These are phyloP conservation scores for Candida chauliodis DNA, from an alignment of 805 yeast species.

Conservation along the genomic window DNA sequence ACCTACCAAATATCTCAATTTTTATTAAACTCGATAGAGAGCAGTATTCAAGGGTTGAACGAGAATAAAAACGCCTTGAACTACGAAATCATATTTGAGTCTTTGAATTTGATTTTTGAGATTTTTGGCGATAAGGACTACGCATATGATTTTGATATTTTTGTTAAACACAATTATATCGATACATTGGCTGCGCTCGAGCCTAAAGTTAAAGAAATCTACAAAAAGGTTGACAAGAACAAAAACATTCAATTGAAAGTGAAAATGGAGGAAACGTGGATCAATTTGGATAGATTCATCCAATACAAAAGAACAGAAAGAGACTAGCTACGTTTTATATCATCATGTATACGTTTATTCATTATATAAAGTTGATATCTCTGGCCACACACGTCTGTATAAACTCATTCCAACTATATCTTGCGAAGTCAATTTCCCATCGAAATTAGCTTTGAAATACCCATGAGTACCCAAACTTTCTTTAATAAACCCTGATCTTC, in stretches of 20 bases:
- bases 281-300: conserved; percentile 71
- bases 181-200: conserved; percentile 23
- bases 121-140: conserved; percentile 71
- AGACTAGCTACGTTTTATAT: conserved; percentile 1
- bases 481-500: conserved; percentile 91
- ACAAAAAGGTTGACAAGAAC: conserved; percentile 37
- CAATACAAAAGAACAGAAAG: conserved; percentile 55
- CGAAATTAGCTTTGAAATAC: conserved; percentile 92
- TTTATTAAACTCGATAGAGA: conserved; percentile 26
- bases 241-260: conserved; percentile 53
- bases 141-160: conserved; percentile 66
- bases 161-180: conserved; percentile 51
- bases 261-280: conserved; percentile 62
- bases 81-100: conserved; percentile 50
- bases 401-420: conserved; percentile 92
- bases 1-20: conserved; percentile 46
- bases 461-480: conserved; percentile 98
- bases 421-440: conserved; percentile 84
- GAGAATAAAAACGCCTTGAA: conserved; percentile 3
- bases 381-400: conserved; percentile 94
- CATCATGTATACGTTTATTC: conserved; percentile 10
- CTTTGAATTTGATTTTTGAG: conserved; percentile 68
- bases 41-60: not conserved
- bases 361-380: conserved; percentile 32
- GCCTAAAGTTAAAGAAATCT: conserved; percentile 16